phyloP scores from a whole-genome alignment of 139 green algal genomes.

The Mesotaenium endlicherianum region DNA sequence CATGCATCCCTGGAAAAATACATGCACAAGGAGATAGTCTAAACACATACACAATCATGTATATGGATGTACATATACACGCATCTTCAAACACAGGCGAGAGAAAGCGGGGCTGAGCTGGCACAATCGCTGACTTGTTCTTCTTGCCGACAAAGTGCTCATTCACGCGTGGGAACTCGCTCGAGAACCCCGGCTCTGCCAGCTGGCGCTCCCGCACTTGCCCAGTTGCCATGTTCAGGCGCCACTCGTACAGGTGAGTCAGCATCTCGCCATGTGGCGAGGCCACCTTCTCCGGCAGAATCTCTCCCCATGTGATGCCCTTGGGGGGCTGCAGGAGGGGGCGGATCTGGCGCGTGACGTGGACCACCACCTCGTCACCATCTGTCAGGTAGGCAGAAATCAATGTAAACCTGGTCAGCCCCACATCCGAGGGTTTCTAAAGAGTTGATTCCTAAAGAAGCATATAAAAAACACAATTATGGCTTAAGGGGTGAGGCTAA shows the following conservation, averaged over 20 bases:
- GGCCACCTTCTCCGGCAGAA: conserved; percentile 1
- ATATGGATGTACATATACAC: neutral
- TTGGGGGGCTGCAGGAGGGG: neutral
- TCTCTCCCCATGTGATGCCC: conserved; percentile 6
- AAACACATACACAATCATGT: neutral
- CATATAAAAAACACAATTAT: too few relatives aligned
- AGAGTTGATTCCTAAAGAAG: too few relatives aligned
- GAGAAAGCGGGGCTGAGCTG: neutral
- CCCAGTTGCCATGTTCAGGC: conserved; percentile 25
- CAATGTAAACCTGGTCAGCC: too few relatives aligned
- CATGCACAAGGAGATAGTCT: too few relatives aligned
- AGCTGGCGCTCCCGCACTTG: neutral
- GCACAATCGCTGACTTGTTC: conserved; percentile 4
- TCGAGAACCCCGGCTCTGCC: neutral
- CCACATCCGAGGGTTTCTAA: too few relatives aligned
- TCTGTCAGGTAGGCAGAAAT: too few relatives aligned
- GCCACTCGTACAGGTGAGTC: conserved; percentile 27
- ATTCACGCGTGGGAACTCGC: conserved; percentile 29
- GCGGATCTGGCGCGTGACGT: neutral
- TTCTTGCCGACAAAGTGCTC: conserved; percentile 25
- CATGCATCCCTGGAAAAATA: too few relatives aligned
- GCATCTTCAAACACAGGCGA: neutral
- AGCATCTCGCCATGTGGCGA: neutral
- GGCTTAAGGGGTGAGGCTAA: too few relatives aligned
- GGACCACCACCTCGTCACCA: conserved; percentile 12